Evolutionary conservation across 2,329 filamentous ascomycete species (phyloP), one percentile per base, ranked within the genome.

Genomic region (Fusarium metavorans): DNA sequence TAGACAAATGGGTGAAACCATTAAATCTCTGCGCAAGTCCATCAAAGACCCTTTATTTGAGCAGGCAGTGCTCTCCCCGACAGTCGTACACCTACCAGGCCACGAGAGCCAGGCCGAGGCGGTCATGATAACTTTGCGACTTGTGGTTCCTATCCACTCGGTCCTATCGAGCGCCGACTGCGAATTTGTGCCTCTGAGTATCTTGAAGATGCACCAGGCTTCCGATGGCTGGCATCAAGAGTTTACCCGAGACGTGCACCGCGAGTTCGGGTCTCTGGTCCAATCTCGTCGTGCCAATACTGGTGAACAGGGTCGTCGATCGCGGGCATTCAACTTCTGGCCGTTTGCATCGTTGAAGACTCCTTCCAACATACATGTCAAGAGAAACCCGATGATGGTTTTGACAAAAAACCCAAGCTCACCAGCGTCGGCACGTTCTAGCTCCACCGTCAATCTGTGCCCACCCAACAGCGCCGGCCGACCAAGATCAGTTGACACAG

Each of bases 181-280:
- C 76, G 85, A 87, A 64, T 92, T 92, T 73, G 85, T 88, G 3
- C 91, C 92, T 0, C 82, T 93, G 34, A 87, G 83, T 56, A 90
- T 93, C 71, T 93, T 93, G 84, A 90, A 89, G 73, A 84, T 88
- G 5, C 90, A 91, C 68, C 92, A 94, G 80, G 88, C 92, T 70
- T 86, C 89, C 0, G 89, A 91, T 76, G 84, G 86, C 0, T 88
- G 90, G 74, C 87, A 90, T 50, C 85, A 88, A 5, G 87, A 86
- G 2, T 93, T 94, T 75, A 86, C 88, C 1, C 87, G 88, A 66
- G 86, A 87, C 41, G 86, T 92, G 5, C 88, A 91, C 76, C 86
- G 88, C 68, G 91, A 93, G 71, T 86, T 93, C 67, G 86, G 87
- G 20, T 86, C 85, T 20, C 78, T 88, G 13, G 76, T 87, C 30